A percentile compares a stretch with the other conserved stretches of the same genome.
These are phyloP conservation scores for Diutina neorugosa DNA, from an alignment of 1,139 yeast genomes.

Conservation along the genomic window DNA sequence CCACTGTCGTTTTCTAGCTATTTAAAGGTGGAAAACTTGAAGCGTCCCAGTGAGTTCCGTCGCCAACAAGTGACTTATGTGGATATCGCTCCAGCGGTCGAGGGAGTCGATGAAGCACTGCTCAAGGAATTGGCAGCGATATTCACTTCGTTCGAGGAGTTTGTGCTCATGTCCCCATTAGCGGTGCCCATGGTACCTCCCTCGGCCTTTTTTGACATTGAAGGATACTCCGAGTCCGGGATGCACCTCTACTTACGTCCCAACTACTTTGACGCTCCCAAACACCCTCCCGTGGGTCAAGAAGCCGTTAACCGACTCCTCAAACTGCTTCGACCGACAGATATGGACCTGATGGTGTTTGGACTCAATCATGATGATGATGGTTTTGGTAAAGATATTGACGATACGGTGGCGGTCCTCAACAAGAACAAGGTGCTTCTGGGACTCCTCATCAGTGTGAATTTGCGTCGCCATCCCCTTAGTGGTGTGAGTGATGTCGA, in stretches of 20 bases:
- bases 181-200: background rate
- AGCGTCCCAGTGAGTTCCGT: background rate
- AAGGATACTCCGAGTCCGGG: background rate
- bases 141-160: background rate
- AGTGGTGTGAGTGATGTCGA: background rate
- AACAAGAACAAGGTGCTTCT: background rate
- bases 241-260: background rate
- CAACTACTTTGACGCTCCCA: background rate
- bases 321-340: background rate
- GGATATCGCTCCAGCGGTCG: background rate
- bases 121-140: background rate
- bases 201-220: background rate
- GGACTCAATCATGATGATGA: background rate
- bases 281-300: background rate
- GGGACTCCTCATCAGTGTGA: background rate
- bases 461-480: background rate
- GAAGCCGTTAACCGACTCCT: background rate
- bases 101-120: background rate
- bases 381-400: background rate
- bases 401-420: background rate
- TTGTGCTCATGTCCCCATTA: background rate
- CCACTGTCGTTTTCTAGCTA: background rate
- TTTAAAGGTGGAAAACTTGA: background rate
- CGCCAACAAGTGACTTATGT: background rate
- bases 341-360: background rate